These are phyloP conservation scores for Coffea humblotiana DNA, from an alignment of 305 asterid species.

Conservation along the genomic window DNA sequence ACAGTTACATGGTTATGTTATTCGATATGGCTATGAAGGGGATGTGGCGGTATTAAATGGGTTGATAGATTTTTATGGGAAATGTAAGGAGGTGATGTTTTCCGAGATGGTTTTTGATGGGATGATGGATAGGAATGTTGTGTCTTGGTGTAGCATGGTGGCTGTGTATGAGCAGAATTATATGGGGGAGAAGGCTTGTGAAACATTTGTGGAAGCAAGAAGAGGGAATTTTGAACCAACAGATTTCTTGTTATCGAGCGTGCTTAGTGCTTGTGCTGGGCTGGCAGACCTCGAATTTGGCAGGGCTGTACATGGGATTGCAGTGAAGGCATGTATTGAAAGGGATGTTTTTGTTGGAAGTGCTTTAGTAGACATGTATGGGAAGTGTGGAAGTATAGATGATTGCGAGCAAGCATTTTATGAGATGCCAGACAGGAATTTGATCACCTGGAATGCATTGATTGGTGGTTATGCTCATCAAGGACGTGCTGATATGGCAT, in stretches of 20 bases:
- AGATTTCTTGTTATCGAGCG: constrained; percentile 74
- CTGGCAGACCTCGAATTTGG: constrained; percentile 74
- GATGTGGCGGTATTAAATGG: constrained; percentile 71
- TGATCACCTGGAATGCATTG: constrained; percentile 77
- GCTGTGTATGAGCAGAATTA: constrained; percentile 76
- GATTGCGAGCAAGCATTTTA: constrained; percentile 60
- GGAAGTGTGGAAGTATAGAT: constrained; percentile 75
- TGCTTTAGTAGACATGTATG: constrained; percentile 90
- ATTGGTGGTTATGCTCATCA: constrained; percentile 87
- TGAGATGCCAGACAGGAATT: constrained; percentile 55
- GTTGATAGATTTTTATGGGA: constrained; percentile 80
- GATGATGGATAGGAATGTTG: constrained; percentile 53
- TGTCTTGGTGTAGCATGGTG: constrained; percentile 89
- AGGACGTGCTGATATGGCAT: constrained; percentile 67
- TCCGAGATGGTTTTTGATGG: constrained; percentile 54
- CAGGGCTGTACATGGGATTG: constrained; percentile 63
- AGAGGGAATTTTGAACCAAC: constrained; percentile 53
- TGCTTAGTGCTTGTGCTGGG: constrained; percentile 83
- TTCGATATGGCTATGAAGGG: constrained; percentile 52
- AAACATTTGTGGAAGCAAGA: constrained; percentile 47
- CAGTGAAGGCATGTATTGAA: constrained; percentile 71
- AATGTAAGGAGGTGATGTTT: constrained; percentile 44
- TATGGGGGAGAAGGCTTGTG: constrained; percentile 65
- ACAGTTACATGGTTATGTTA: constrained; percentile 65
- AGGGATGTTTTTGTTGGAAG: constrained; percentile 73